Base-by-base conservation (phyloP, 106 monocot species). In the Posidonia australis region DNA sequence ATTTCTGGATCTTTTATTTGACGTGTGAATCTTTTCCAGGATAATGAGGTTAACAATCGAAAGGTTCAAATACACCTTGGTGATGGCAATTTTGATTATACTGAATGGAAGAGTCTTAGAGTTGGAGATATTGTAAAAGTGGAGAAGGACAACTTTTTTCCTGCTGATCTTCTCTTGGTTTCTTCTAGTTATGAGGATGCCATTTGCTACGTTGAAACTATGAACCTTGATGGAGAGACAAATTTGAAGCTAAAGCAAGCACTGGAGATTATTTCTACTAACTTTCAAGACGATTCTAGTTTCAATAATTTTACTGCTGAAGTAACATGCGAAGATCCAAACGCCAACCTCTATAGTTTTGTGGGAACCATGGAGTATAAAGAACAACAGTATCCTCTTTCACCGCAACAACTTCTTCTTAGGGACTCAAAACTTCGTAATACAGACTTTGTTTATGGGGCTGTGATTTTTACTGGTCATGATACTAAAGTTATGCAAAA, bases 401-500 rank as follows among this genome's bases (percentile, higher is more conserved):
- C 88, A 28, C 89, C 86, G 43, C 88, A 83, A 54, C 93, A 93
- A 52, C 71, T 89, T 60, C 85, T 93, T 55, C 71, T 93, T 25
- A 81, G 86, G 24, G 93, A 93, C 63, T 93, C 93, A 29, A 93
- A 93, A 22, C 81, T 93, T 45, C 70, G 93, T 10, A 93, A 93
- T 48, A 86, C 93, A 10, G 93, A 93, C 49, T 81, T 67, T 59
- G 45, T 89, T 23, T 93, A 93, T 69, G 93, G 93, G 2, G 77
- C 63, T 32, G 83, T 89, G 32, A 77, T 89, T 32, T 93, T 93
- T 63, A 83, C 89, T 20, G 93, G 93, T 18, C 83, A 85, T 42
- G 93, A 93, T 73, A 83, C 93, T 26, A 93, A 93, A 65, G 93
- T 83, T 16, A 93, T 85, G 89, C 93, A 93, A 55, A 93, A 93